phyloP scores from a whole-genome alignment of 441 rosid genomes.

The Populus tomentosa region DNA sequence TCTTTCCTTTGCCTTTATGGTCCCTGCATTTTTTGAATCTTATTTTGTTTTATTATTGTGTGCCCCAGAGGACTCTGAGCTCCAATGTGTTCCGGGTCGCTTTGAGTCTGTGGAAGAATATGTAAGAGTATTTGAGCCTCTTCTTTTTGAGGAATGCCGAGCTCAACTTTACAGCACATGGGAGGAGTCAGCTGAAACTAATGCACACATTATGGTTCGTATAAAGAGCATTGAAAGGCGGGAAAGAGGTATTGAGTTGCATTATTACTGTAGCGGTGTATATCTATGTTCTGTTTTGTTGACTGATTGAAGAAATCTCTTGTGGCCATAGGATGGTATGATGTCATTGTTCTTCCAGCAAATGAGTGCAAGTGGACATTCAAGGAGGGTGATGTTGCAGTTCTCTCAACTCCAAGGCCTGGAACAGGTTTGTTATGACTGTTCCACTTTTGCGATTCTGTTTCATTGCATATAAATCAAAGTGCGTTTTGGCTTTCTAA shows the following conservation, averaged over 20 bases:
- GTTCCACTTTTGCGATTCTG: background rate
- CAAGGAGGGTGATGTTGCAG: slow-evolving; percentile 99
- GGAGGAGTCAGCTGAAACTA: slow-evolving; percentile 85
- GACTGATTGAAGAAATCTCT: slow-evolving; percentile 16
- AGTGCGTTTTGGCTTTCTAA: background rate
- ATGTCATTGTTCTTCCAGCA: slow-evolving; percentile 67
- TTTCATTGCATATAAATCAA: background rate
- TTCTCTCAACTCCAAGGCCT: slow-evolving; percentile 79
- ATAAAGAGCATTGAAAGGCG: slow-evolving; percentile 77
- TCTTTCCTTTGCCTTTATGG: background rate
- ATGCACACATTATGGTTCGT: slow-evolving; percentile 63
- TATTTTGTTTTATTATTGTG: slow-evolving; percentile 18
- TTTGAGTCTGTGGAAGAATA: slow-evolving; percentile 93
- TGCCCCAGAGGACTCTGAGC: slow-evolving; percentile 76
- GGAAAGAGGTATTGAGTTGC: slow-evolving; percentile 61
- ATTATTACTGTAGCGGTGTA: background rate
- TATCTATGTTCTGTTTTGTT: slow-evolving; percentile 8
- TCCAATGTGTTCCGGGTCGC: slow-evolving; percentile 82
- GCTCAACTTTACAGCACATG: slow-evolving; percentile 93
- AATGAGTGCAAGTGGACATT: slow-evolving; percentile 87
- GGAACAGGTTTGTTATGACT: slow-evolving; percentile 54
- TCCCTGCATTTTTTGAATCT: slow-evolving; percentile 1
- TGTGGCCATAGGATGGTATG: slow-evolving; percentile 81
- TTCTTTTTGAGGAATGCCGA: slow-evolving; percentile 98
- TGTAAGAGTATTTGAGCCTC: slow-evolving; percentile 91